Evolutionary conservation across 108 stramenopile genomes (phyloP).

Genomic region (Nitzschia sp.): DNA sequence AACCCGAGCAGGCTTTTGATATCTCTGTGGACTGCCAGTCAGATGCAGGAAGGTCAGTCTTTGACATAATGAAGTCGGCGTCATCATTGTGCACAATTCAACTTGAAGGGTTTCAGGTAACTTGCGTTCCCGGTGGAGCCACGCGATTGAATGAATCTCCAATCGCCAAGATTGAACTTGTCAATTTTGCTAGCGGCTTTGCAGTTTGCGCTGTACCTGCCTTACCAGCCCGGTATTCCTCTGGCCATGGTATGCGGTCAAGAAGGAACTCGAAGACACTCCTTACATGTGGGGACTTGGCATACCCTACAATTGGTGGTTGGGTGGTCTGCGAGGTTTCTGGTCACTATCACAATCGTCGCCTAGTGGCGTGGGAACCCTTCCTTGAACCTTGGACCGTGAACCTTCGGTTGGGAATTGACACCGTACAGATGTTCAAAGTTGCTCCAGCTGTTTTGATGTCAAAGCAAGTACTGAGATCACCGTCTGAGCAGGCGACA

Average conservation of each 20-base stretch:
- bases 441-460: constrained; percentile 4
- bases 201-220: constrained; percentile 30
- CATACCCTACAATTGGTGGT: constrained; percentile 29
- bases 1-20: no score
- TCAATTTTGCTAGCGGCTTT: constrained; percentile 36
- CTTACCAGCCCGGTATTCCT: constrained; percentile 4
- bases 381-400: constrained; percentile 76
- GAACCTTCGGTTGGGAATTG: constrained; percentile 28
- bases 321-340: constrained; percentile 49
- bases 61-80: constrained; percentile 30
- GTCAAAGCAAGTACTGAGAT: constrained; percentile 5
- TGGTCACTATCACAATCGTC: constrained; percentile 72
- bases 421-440: constrained; percentile 24
- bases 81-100: constrained; percentile 36
- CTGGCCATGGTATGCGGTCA: constrained; percentile 4
- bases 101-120: constrained; percentile 47
- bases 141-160: constrained; percentile 53
- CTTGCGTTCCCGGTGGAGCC: constrained; percentile 64
- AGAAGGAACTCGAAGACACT: constrained; percentile 13
- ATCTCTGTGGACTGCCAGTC: not conserved
- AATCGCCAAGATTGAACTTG: constrained; percentile 48
- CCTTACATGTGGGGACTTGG: constrained; percentile 15
- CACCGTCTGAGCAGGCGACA: not conserved
- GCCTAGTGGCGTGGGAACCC: constrained; percentile 80
- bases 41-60: not conserved